Percentiles rank a stretch among this genome's conserved stretches.
These are phyloP conservation scores for Podaxis rugospora DNA, from an alignment of 768 basidiomycete species.

Conservation along the genomic window DNA sequence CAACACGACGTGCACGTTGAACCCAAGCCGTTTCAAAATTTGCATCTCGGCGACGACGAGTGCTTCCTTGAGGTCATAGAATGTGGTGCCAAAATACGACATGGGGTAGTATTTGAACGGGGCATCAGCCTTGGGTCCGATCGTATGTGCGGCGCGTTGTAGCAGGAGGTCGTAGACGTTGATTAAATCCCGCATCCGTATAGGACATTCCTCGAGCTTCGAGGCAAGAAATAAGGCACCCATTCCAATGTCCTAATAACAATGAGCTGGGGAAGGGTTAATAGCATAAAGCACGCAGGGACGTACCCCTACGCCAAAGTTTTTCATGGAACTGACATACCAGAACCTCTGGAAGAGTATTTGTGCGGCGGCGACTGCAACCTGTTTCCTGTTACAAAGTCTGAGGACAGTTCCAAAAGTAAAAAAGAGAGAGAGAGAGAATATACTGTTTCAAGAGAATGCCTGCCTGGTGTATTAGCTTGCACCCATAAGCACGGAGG, in stretches of 20 bases:
- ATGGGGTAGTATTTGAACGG: constrained; percentile 74
- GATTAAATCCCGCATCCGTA: constrained; percentile 91
- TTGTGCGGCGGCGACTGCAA: constrained; percentile 94
- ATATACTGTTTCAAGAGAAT: constrained; percentile 84
- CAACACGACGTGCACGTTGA: constrained; percentile 89
- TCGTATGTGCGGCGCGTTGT: constrained; percentile 62
- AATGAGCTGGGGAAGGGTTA: neutral
- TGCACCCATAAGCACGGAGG: constrained; percentile 86
- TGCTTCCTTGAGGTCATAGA: constrained; percentile 93
- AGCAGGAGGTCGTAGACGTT: constrained; percentile 89
- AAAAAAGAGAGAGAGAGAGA: neutral
- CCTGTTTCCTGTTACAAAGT: constrained; percentile 71
- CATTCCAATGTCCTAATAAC: constrained; percentile 75
- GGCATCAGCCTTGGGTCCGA: constrained; percentile 28
- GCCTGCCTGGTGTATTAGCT: constrained; percentile 93
- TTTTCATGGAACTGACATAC: constrained; percentile 92
- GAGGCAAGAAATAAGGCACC: constrained; percentile 86
- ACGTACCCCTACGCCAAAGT: constrained; percentile 89
- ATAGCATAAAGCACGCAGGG: constrained; percentile 5
- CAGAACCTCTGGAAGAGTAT: constrained; percentile 96
- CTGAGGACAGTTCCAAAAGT: neutral
- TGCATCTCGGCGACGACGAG: constrained; percentile 97
- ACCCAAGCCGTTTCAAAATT: constrained; percentile 90
- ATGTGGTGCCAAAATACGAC: constrained; percentile 85
- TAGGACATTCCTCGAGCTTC: constrained; percentile 87